Conservation (phyloP, 768 basidiomycete genomes). For the Hypholoma fasciculare region DNA sequence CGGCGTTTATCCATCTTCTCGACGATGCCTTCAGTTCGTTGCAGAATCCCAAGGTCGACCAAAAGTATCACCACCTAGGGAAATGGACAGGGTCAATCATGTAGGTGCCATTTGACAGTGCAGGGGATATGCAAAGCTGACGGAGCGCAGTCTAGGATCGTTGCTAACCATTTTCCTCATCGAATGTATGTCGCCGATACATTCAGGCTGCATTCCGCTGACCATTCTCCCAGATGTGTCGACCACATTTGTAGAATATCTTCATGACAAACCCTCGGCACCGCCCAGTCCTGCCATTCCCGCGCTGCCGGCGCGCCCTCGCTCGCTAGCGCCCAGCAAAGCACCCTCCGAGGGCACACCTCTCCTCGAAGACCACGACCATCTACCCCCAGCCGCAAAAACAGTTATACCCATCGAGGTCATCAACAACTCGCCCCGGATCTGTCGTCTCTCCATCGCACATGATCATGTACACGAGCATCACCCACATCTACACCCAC, state of each 20-base stretch:
- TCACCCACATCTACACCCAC: slow-evolving; percentile 5
- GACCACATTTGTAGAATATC: slow-evolving; percentile 70
- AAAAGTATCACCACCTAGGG: slow-evolving; percentile 47
- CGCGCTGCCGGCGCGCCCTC: slow-evolving; percentile 17
- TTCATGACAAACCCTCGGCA: slow-evolving; percentile 63
- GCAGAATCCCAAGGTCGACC: slow-evolving; percentile 42
- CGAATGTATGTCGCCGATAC: slow-evolving; percentile 60
- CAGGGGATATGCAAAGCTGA: not conserved
- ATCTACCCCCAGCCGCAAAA: slow-evolving; percentile 10
- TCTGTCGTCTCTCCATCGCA: slow-evolving; percentile 23
- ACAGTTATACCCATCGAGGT: slow-evolving; percentile 25
- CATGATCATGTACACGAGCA: slow-evolving; percentile 15
- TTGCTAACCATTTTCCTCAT: slow-evolving; percentile 73
- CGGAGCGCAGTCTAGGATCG: slow-evolving; percentile 52
- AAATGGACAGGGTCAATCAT: slow-evolving; percentile 71
- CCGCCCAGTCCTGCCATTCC: slow-evolving; percentile 38
- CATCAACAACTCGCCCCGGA: slow-evolving; percentile 29
- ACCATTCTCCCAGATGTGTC: slow-evolving; percentile 55
- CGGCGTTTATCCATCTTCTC: slow-evolving; percentile 80
- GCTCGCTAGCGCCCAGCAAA: slow-evolving; percentile 12
- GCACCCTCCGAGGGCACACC: slow-evolving; percentile 3
- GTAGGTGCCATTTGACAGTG: slow-evolving; percentile 40
- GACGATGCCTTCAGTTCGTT: slow-evolving; percentile 74
- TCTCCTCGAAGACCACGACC: not conserved
- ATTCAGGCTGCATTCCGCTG: not conserved